phyloP scores from a whole-genome alignment of 2,329 filamentous ascomycete species.

The Nemania serpens region DNA sequence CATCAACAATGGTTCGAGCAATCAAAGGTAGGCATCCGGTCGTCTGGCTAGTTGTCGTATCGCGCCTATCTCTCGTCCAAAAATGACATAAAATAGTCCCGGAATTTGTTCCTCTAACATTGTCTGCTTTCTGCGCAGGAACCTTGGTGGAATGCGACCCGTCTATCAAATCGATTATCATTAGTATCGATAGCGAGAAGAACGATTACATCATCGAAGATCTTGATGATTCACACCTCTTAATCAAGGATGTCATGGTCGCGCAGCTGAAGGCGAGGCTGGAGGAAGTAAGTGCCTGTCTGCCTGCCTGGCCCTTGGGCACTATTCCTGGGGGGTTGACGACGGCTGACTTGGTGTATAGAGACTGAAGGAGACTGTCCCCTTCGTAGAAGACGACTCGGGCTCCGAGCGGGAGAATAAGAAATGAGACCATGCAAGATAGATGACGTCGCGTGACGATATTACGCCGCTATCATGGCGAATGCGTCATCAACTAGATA shows the following conservation, averaged over 20 bases:
- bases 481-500: background rate
- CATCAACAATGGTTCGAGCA: conserved; percentile 34
- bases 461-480: background rate
- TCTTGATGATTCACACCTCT: conserved; percentile 74
- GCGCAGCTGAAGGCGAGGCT: conserved; percentile 68
- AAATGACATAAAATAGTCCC: no score
- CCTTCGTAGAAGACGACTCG: conserved; percentile 54
- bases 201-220: conserved; percentile 81
- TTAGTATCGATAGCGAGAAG: conserved; percentile 72
- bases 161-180: conserved; percentile 85
- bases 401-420: conserved; percentile 51
- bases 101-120: background rate
- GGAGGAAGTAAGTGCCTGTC: conserved; percentile 60
- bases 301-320: background rate
- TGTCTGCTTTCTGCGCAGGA: conserved; percentile 49
- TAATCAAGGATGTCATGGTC: conserved; percentile 77
- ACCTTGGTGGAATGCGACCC: conserved; percentile 81
- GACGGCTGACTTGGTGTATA: conserved; percentile 37
- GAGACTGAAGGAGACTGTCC: conserved; percentile 58
- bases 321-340: background rate
- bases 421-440: conserved; percentile 27
- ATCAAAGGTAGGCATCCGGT: conserved; percentile 38
- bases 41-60: background rate
- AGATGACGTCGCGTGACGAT: background rate
- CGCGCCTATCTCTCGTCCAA: conserved; percentile 1